These are phyloP conservation scores for Mycotypha africana DNA, from an alignment of 371 early-diverging fungal genomes.

Conservation along the genomic window DNA sequence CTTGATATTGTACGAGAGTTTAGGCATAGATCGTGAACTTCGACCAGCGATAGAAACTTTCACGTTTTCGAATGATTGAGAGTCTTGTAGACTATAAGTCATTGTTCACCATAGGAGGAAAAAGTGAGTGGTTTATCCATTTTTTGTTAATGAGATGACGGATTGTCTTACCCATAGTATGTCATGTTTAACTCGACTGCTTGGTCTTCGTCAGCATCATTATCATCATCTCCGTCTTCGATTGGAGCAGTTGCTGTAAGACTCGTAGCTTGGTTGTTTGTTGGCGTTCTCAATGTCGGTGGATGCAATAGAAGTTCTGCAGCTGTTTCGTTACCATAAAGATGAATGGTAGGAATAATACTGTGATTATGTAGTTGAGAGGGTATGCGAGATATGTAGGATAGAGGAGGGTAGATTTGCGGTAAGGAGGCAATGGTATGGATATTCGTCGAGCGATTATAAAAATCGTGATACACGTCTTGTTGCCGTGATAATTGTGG, in stretches of 20 bases:
- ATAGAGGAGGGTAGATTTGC: conserved; percentile 2
- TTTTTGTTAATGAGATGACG: background rate
- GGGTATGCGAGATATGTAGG: conserved; percentile 2
- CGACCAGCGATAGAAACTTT: conserved; percentile 18
- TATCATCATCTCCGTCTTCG: too few relatives aligned
- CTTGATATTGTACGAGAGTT: conserved; percentile 16
- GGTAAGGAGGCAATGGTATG: conserved; percentile 2
- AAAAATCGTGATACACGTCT: conserved; percentile 12
- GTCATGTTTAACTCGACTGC: background rate
- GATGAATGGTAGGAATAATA: conserved; percentile 11
- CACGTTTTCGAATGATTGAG: conserved; percentile 11
- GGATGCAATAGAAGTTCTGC: too few relatives aligned
- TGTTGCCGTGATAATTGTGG: too few relatives aligned
- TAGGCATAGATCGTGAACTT: conserved; percentile 18
- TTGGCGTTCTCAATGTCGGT: too few relatives aligned
- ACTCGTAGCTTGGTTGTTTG: too few relatives aligned
- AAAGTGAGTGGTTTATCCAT: background rate
- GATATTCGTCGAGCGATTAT: conserved; percentile 10
- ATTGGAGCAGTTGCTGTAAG: too few relatives aligned
- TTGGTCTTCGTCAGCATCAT: too few relatives aligned
- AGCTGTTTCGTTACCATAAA: conserved; percentile 6
- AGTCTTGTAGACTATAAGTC: conserved; percentile 4
- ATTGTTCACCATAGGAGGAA: background rate
- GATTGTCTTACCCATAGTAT: background rate
- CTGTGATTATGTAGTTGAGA: conserved; percentile 8